Evolutionary conservation across 768 basidiomycete species (phyloP).

Genomic region (Pisolithus marmoratus): DNA sequence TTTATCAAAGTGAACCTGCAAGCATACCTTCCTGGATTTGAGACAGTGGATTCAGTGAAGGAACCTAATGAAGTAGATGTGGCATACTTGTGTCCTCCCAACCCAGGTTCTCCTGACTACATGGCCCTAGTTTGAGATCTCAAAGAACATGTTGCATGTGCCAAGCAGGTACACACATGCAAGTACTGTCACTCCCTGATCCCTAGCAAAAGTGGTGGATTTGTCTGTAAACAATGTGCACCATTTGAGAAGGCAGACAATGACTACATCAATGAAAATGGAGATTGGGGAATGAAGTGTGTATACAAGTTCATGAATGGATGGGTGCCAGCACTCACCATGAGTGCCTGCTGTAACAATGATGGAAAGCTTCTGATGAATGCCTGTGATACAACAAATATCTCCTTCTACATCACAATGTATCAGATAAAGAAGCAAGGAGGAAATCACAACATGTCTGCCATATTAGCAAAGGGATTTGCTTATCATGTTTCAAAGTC

Average conservation of each 20-base stretch:
- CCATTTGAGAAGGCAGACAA: too few species aligned
- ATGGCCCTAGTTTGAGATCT: too few species aligned
- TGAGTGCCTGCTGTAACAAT: slow-evolving; percentile 31
- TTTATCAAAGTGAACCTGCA: slow-evolving; percentile 26
- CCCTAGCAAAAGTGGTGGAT: too few species aligned
- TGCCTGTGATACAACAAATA: slow-evolving; percentile 26
- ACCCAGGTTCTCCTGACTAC: slow-evolving; percentile 31
- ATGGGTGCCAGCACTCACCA: too few species aligned
- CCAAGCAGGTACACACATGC: too few species aligned
- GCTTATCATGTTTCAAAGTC: slow-evolving; percentile 20
- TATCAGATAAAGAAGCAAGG: slow-evolving; percentile 40
- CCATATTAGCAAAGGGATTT: slow-evolving; percentile 29
- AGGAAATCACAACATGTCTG: slow-evolving; percentile 30
- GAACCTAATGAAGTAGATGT: slow-evolving; percentile 16
- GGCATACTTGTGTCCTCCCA: slow-evolving; percentile 29
- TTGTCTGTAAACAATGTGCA: too few species aligned
- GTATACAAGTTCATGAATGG: too few species aligned
- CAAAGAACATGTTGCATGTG: too few species aligned
- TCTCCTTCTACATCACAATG: slow-evolving; percentile 33
- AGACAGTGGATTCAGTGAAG: slow-evolving; percentile 14
- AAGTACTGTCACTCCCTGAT: too few species aligned
- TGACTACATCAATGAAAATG: too few species aligned
- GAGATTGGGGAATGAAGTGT: too few species aligned
- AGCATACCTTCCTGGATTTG: slow-evolving; percentile 1
- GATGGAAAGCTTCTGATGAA: slow-evolving; percentile 36